These are phyloP conservation scores for Eucalyptus viminalis DNA, from an alignment of 345 rosid species.

Conservation along the genomic window DNA sequence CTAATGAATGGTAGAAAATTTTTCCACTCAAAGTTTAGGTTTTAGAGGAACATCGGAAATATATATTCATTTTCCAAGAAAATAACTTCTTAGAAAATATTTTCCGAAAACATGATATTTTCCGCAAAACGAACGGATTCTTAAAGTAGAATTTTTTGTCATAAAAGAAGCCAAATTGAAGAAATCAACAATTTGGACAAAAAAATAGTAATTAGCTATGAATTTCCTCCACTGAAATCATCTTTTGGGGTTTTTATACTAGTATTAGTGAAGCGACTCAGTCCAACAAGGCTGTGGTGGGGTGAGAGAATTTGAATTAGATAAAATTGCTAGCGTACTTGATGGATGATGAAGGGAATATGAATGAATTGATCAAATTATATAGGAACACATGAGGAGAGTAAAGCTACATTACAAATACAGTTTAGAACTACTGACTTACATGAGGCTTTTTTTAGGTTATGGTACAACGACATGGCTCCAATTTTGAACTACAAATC, in stretches of 20 bases:
- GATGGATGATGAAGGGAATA: not conserved
- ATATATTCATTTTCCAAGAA: too few species aligned
- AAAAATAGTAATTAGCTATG: too few species aligned
- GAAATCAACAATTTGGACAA: too few species aligned
- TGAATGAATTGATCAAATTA: not conserved
- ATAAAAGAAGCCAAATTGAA: not conserved
- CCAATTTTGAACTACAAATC: not conserved
- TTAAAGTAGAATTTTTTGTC: not conserved
- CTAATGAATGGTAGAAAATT: too few species aligned
- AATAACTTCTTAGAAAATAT: too few species aligned
- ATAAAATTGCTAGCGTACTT: fast-evolving
- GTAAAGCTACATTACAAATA: not conserved
- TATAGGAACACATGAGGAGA: not conserved
- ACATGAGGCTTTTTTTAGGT: not conserved
- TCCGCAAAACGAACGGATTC: fast-evolving
- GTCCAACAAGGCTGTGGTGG: not conserved
- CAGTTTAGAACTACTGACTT: not conserved
- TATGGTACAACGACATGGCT: not conserved
- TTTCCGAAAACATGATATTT: fast-evolving
- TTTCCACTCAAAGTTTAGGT: too few species aligned
- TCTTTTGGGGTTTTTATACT: not conserved
- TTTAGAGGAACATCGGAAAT: fast-evolving
- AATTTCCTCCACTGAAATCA: not conserved
- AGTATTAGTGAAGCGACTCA: fast-evolving
- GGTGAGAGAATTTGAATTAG: not conserved